Conservation (phyloP, 2,329 filamentous ascomycete species). For the Xylariaceae sp. region DNA sequence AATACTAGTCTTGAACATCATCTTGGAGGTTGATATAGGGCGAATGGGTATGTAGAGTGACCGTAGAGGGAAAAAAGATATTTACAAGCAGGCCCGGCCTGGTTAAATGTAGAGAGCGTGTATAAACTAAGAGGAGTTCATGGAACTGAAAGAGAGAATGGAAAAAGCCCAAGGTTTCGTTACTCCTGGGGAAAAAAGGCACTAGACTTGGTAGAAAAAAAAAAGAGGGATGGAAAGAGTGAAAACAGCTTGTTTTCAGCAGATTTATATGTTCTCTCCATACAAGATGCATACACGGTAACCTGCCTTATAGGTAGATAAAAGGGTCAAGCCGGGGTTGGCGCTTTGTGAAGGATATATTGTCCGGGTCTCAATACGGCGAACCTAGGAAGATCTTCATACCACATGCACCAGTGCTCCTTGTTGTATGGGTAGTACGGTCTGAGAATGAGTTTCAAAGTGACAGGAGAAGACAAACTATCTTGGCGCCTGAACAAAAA, state of each 20-base stretch:
- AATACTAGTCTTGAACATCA: constrained; percentile 30
- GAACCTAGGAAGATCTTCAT: too few relatives aligned
- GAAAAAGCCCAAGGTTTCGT: constrained; percentile 14
- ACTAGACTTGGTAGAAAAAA: too few relatives aligned
- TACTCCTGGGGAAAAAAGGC: neutral
- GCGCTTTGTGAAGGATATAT: constrained; percentile 11
- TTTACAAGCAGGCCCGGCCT: constrained; percentile 26
- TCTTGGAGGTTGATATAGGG: constrained; percentile 18
- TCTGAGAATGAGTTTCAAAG: constrained; percentile 18
- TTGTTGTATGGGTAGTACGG: constrained; percentile 25
- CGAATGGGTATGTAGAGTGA: constrained; percentile 12
- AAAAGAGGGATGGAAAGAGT: too few relatives aligned
- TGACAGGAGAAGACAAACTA: constrained; percentile 6
- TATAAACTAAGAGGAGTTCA: constrained; percentile 25
- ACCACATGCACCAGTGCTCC: too few relatives aligned
- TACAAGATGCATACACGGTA: too few relatives aligned
- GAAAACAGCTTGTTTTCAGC: too few relatives aligned
- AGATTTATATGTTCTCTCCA: too few relatives aligned
- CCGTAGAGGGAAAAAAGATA: constrained; percentile 16
- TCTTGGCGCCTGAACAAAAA: constrained; percentile 6
- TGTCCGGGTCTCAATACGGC: too few relatives aligned
- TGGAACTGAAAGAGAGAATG: constrained; percentile 31
- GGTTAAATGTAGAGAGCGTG: constrained; percentile 26
- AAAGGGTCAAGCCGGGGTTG: too few relatives aligned
- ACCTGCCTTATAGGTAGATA: too few relatives aligned